These are phyloP conservation scores for Macrocybe gigantea DNA, from an alignment of 768 basidiomycete genomes.

Conservation along the genomic window DNA sequence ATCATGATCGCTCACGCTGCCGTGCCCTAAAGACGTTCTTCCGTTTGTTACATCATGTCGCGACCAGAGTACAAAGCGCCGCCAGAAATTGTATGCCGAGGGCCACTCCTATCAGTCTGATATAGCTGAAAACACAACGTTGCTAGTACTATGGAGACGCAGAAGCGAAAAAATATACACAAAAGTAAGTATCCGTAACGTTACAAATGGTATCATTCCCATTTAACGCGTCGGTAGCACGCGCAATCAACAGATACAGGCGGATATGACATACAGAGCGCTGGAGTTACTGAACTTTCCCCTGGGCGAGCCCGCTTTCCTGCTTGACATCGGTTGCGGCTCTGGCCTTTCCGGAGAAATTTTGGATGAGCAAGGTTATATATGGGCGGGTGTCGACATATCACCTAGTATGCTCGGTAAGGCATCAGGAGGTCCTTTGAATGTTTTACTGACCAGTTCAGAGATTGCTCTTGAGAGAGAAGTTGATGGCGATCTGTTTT, in stretches of 20 bases:
- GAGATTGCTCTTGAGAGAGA: constrained; percentile 96
- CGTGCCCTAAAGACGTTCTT: no score
- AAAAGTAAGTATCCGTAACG: constrained; percentile 54
- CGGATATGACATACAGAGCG: constrained; percentile 95
- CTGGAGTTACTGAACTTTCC: constrained; percentile 86
- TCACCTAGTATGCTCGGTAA: constrained; percentile 95
- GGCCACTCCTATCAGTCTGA: constrained; percentile 2
- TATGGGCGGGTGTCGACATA: constrained; percentile 93
- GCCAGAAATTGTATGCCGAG: constrained; percentile 74
- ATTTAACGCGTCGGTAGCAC: constrained; percentile 45
- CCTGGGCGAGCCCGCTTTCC: constrained; percentile 69
- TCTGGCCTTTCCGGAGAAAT: constrained; percentile 97
- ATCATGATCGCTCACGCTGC: no score
- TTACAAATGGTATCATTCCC: constrained; percentile 9
- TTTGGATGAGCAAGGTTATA: constrained; percentile 87
- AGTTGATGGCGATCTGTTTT: constrained; percentile 91
- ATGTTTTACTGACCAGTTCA: constrained; percentile 20
- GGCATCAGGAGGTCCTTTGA: constrained; percentile 11
- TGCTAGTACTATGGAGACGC: constrained; percentile 90
- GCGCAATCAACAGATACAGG: constrained; percentile 94
- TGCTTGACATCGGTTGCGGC: constrained; percentile 96
- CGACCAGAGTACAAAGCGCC: constrained; percentile 86
- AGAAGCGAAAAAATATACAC: constrained; percentile 95
- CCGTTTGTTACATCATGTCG: constrained; percentile 46
- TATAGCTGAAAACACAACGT: constrained; percentile 4